phyloP scores from a whole-genome alignment of 345 rosid species.

The Physaria fendleri region DNA sequence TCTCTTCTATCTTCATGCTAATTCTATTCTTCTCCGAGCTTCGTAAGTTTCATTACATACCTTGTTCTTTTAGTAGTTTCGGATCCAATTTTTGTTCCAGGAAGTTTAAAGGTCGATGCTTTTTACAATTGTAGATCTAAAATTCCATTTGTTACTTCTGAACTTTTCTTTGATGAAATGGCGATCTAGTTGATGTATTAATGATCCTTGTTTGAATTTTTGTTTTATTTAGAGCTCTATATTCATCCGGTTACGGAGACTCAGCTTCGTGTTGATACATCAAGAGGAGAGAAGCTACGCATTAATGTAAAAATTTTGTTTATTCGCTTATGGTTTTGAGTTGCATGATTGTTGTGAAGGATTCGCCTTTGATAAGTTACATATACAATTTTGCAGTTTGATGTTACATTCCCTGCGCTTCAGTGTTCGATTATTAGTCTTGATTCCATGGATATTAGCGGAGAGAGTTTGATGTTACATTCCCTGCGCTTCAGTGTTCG shows the following conservation, averaged over 20 bases:
- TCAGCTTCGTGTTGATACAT: conserved; percentile 88
- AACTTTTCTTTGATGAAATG: background rate
- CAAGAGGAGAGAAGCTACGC: conserved; percentile 90
- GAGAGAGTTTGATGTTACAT: no score
- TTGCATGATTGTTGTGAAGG: background rate
- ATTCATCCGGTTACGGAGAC: conserved; percentile 89
- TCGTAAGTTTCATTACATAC: conserved; percentile 20
- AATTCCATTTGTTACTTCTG: background rate
- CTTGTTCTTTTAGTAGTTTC: background rate
- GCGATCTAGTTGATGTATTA: background rate
- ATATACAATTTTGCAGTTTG: conserved; percentile 57
- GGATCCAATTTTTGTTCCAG: background rate
- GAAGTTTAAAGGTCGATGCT: background rate
- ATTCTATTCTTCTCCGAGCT: conserved; percentile 77
- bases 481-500: conserved; percentile 89
- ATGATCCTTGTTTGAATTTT: background rate
- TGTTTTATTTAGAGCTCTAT: conserved; percentile 52
- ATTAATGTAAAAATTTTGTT: conserved; percentile 51
- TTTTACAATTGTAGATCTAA: background rate
- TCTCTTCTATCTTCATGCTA: conserved; percentile 52
- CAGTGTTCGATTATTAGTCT: no score
- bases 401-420: no score
- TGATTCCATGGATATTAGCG: no score
- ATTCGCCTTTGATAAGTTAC: background rate
- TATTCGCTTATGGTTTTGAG: background rate